Conservation (phyloP, 2,329 filamentous ascomycete species). For the Xylariomycetidae sp. region DNA sequence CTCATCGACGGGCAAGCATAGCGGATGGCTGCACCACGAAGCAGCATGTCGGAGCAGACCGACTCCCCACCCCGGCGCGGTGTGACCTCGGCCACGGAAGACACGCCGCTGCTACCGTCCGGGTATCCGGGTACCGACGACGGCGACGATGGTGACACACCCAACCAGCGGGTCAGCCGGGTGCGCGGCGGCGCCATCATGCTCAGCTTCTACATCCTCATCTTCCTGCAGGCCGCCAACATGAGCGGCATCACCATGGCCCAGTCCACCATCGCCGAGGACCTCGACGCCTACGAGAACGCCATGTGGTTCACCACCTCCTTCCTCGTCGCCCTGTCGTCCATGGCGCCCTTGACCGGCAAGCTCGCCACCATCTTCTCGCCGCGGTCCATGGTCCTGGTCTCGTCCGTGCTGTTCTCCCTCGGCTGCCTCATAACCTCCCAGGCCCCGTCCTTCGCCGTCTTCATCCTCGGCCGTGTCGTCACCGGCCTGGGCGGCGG, state of each 20-base stretch:
- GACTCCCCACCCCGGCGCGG: no score
- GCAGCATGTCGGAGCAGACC: no score
- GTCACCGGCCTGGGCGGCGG: slow-evolving; percentile 64
- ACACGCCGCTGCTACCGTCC: slow-evolving; percentile 22
- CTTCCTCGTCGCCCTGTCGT: slow-evolving; percentile 60
- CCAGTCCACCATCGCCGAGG: slow-evolving; percentile 68
- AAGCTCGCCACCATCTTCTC: slow-evolving; percentile 70
- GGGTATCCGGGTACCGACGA: slow-evolving; percentile 7
- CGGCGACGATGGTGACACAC: slow-evolving; percentile 17
- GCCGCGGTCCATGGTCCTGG: slow-evolving; percentile 58
- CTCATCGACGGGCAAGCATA: no score
- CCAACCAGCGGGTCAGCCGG: slow-evolving; percentile 24
- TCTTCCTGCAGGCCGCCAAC: slow-evolving; percentile 61
- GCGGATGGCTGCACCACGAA: no score
- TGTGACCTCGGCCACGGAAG: slow-evolving; percentile 18
- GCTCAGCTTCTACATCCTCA: slow-evolving; percentile 47
- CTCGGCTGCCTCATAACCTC: slow-evolving; percentile 61
- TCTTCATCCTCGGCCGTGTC: slow-evolving; percentile 64
- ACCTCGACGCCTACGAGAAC: slow-evolving; percentile 66
- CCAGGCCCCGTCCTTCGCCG: slow-evolving; percentile 48
- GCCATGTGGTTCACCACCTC: slow-evolving; percentile 77
- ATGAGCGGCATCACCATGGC: slow-evolving; percentile 78
- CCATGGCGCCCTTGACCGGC: slow-evolving; percentile 62
- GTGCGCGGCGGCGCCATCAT: slow-evolving; percentile 39
- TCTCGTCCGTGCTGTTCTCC: slow-evolving; percentile 51